Base-by-base conservation (phyloP, 2,329 filamentous ascomycete genomes). In the Sphaerostilbella broomeana region DNA sequence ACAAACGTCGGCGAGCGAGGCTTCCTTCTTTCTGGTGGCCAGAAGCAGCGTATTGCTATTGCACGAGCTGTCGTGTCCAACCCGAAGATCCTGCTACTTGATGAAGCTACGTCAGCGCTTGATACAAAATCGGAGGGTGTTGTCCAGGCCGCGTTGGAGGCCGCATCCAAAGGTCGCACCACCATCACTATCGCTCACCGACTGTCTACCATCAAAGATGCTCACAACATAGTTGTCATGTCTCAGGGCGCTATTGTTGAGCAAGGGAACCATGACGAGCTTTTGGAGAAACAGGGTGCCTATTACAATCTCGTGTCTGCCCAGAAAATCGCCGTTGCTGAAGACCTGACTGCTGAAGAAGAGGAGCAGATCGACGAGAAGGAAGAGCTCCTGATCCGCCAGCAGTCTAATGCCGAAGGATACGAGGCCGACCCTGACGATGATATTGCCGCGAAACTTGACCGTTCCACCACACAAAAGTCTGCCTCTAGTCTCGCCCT, bases 221-320 rank as follows among this genome's bases (percentile, higher is more conserved):
- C 90, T 0, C 85, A 97, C 62, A 95, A 95, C 54, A 98, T 98
- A 50, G 86, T 97, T 10, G 90, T 95, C 48, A 90, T 98, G 81
- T 75, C 81, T 6, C 65, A 80, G 45, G 92, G 92, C 12, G 68
- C 72, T 13, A 94, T 98, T 45, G 73, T 94, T 9, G 92, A 98
- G 62, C 88, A 95, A 61, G 92, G 92, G 35, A 89, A 78, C 0
- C 92, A 97, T 58, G 77, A 90, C 43, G 73, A 84, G 11, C 73
- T 98, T 11, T 68, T 97, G 4, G 77, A 80, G 49, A 70, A 63
- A 44, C 66, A 76, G 47, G 80, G 78, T 18, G 82, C 88, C 10
- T 98, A 97, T 62, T 84, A 75, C 61, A 84, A 81, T 43, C 77
- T 97, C 8, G 89, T 97, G 8, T 83, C 86, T 36, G 89, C 90